phyloP scores from a whole-genome alignment of 73 alveolate species.

The Vitrella brassicaformis region DNA sequence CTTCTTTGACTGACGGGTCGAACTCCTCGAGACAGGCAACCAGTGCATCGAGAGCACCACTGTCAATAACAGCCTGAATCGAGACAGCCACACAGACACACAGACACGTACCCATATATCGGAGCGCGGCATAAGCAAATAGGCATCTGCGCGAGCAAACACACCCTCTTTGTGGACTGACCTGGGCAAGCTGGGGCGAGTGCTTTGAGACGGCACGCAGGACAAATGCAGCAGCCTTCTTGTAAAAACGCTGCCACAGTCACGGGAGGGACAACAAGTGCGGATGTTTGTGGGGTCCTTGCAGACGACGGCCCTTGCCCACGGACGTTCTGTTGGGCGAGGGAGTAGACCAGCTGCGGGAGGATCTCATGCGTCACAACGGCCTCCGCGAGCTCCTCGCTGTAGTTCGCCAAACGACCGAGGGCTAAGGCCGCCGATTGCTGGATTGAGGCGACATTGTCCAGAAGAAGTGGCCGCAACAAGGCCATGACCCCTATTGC shows the following conservation, averaged over 20 bases:
- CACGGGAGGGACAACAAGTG: too few relatives aligned
- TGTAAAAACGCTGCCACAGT: constrained; percentile 20
- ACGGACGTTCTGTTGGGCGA: constrained; percentile 80
- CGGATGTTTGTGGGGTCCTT: neutral
- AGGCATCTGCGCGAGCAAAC: neutral
- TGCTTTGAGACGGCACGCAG: constrained; percentile 98
- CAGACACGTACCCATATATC: neutral
- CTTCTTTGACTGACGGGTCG: constrained; percentile 94
- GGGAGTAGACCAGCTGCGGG: constrained; percentile 89
- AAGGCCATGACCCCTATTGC: constrained; percentile 89
- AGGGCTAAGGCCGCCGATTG: constrained; percentile 98
- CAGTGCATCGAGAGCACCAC: constrained; percentile 96
- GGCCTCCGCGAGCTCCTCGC: constrained; percentile 89
- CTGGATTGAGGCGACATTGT: constrained; percentile 92
- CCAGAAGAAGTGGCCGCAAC: constrained; percentile 89
- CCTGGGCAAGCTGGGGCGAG: constrained; percentile 88
- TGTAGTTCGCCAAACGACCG: constrained; percentile 95
- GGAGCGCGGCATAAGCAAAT: neutral
- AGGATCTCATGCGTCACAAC: constrained; percentile 92
- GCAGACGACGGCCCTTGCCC: neutral
- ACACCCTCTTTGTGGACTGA: neutral
- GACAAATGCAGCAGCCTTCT: constrained; percentile 98
- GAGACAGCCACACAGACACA: neutral
- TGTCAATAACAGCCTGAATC: constrained; percentile 83
- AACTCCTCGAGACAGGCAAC: constrained; percentile 97